A percentile compares a stretch with the other conserved stretches of the same genome.
Conservation (phyloP, 495 filamentous ascomycete genomes). For the Penicillium psychrofluorescens region DNA sequence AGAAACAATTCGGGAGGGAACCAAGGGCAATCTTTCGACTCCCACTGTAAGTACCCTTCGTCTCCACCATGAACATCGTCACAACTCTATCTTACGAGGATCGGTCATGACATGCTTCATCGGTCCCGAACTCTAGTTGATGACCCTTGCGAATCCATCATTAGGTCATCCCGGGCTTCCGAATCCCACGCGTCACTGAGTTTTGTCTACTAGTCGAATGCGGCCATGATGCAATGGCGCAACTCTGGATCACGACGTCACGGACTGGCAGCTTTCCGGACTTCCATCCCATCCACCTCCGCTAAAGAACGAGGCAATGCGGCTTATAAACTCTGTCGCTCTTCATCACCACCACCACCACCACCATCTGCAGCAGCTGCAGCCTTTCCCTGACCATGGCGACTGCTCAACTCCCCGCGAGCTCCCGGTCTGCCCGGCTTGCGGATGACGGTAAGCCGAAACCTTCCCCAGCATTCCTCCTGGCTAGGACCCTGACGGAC, state of each 20-base stretch:
- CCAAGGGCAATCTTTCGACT: too few species aligned
- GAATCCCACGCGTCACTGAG: too few species aligned
- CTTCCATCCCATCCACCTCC: slow-evolving; percentile 15
- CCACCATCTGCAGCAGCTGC: slow-evolving; percentile 6
- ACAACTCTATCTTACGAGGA: too few species aligned
- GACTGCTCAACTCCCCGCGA: slow-evolving; percentile 20
- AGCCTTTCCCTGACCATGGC: slow-evolving; percentile 22
- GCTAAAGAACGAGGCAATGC: not conserved
- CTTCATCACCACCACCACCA: slow-evolving; percentile 1
- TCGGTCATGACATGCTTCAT: too few species aligned
- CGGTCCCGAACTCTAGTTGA: too few species aligned
- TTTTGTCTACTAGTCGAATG: not conserved
- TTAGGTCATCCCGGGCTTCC: too few species aligned
- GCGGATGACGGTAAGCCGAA: slow-evolving; percentile 35
- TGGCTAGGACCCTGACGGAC: slow-evolving; percentile 8
- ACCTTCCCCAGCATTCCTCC: slow-evolving; percentile 4
- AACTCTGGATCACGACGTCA: slow-evolving; percentile 17
- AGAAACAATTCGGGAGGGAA: too few species aligned
- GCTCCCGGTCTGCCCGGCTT: slow-evolving; percentile 24
- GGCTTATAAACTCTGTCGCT: slow-evolving; percentile 3
- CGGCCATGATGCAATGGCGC: slow-evolving; percentile 16
- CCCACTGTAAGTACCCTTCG: too few species aligned
- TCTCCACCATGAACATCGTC: too few species aligned
- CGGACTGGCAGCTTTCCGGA: slow-evolving; percentile 21
- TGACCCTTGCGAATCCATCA: too few species aligned